Base-by-base conservation (phyloP, 2,329 filamentous ascomycete genomes). In the Leptographium flavum region DNA sequence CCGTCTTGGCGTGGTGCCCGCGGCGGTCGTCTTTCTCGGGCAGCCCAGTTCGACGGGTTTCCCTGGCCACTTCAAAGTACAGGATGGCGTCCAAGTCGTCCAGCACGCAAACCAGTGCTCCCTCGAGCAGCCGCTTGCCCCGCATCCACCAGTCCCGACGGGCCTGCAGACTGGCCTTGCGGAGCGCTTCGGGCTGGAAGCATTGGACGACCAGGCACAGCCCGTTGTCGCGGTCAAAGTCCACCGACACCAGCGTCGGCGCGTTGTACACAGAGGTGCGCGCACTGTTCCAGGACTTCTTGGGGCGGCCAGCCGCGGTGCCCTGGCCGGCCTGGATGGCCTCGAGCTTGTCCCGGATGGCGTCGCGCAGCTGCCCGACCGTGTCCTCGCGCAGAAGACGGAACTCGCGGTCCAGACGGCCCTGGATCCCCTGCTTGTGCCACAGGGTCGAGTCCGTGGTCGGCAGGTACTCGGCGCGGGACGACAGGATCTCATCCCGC, bases 321-420 rank as follows among this genome's bases (percentile, higher is more conserved):
- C 10, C 19, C 21, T 19, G 33, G 2, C 21, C 9, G 15, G 4
- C 10, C 37, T 56, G 39, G 81, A 63, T 14, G 3, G 15, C 21
- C 15, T 42, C 21, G 13, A 42, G 19, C 14, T 42, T 22, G 9
- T 6, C 21, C 5, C 40, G 40, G 17, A 42, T 21, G 30, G 15
- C 79, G 8, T 77, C 73, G 1, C 76, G 69, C 2, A 87, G 62
- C 49, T 82, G 79, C 0, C 67, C 73, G 0, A 87, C 60, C 67
- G 86, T 78, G 48, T 87, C 82, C 52, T 87, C 81, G 4, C 82
- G 65, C 0, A 85, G 63, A 0, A 87, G 67, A 0, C 83, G 77
- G 50, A 83, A 87, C 42, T 85, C 77, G 53, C 81, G 83, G 53
- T 84, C 82, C 0, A 83, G 58, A 54, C 86, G 77, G 0, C 62